Evolutionary conservation across 441 rosid genomes (phyloP).

Genomic region (Euphorbia schlechtendalii): DNA sequence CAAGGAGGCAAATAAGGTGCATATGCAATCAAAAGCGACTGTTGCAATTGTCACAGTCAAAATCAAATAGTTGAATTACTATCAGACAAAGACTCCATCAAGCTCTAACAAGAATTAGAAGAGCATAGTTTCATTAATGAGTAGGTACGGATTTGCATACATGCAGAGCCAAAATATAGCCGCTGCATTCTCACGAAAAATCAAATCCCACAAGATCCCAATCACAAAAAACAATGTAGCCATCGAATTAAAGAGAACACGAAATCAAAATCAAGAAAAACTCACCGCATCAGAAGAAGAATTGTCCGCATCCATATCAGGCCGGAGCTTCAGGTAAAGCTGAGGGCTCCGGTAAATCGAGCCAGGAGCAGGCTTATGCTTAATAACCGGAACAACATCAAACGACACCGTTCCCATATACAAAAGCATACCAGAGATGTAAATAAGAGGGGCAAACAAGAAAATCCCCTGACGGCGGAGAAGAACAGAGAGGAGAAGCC

Average conservation of each 20-base stretch:
- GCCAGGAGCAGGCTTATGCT: conserved; percentile 63
- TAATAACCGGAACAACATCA: conserved; percentile 58
- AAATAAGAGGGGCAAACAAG: conserved; percentile 78
- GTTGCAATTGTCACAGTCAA: not conserved
- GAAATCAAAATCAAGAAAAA: not conserved
- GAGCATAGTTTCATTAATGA: not conserved
- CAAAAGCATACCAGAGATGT: conserved; percentile 85
- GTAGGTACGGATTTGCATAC: conserved; percentile 7
- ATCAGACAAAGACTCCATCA: conserved; percentile 4
- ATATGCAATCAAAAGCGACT: not conserved
- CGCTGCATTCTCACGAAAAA: not conserved
- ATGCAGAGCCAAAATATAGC: not conserved
- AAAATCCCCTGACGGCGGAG: conserved; percentile 91
- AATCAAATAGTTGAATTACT: not conserved
- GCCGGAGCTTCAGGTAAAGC: conserved; percentile 68
- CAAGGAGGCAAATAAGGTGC: not conserved
- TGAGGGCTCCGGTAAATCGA: conserved; percentile 88
- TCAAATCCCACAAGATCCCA: not conserved
- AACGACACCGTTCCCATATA: conserved; percentile 86
- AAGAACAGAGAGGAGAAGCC: conserved; percentile 75
- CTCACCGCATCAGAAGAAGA: conserved; percentile 85
- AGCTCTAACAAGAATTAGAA: not conserved
- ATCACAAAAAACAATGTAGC: conserved; percentile 7
- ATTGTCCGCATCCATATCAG: conserved; percentile 85
- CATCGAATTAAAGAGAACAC: not conserved